phyloP scores from a whole-genome alignment of 306 rosid species.

The Prunus campanulata region DNA sequence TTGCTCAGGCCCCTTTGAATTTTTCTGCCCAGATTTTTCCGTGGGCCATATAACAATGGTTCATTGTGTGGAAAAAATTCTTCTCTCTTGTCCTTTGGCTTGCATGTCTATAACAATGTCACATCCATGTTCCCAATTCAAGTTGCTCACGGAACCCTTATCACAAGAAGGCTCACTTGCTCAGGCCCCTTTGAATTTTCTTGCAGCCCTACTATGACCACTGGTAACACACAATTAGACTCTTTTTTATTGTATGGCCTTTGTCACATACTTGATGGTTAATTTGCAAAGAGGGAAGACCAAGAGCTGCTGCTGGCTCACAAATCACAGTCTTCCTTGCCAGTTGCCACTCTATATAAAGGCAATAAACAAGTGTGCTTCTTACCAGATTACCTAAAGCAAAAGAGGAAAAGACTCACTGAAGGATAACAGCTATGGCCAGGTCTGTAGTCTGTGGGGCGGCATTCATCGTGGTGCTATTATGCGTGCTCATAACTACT shows the following conservation, averaged over 20 bases:
- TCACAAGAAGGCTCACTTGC: background rate
- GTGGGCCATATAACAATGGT: background rate
- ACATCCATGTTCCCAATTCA: background rate
- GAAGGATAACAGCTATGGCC: background rate
- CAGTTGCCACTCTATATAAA: background rate
- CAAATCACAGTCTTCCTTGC: background rate
- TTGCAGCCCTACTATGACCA: background rate
- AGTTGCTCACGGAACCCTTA: background rate
- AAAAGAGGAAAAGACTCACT: background rate
- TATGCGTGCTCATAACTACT: constrained; percentile 13
- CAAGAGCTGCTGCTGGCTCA: background rate
- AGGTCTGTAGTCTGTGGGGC: background rate
- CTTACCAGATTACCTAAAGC: background rate
- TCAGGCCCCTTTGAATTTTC: background rate
- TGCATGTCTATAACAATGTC: background rate
- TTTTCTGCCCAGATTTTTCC: background rate
- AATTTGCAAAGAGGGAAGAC: background rate
- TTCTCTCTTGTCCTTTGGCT: background rate
- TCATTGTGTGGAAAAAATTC: background rate
- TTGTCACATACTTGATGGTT: background rate
- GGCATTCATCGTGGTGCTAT: background rate
- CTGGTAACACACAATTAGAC: background rate
- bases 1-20: background rate
- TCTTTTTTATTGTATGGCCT: background rate
- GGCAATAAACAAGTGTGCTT: background rate